Base-by-base conservation (phyloP, 1,284 basidiomycete species). In the Chiua sp. region DNA sequence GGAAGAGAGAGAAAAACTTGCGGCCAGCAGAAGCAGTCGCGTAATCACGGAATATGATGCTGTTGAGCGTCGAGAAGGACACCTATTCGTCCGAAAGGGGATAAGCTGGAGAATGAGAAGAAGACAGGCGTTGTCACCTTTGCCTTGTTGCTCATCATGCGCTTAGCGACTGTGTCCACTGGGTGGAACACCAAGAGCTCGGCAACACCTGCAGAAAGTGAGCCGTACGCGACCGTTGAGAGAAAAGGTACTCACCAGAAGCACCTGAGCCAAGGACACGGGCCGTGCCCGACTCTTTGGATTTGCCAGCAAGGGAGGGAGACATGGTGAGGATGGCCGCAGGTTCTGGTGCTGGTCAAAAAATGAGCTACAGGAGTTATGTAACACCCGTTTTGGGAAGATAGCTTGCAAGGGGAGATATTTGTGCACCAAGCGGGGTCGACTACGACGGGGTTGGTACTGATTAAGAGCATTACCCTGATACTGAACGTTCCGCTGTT, bases 111-210 rank as follows among this genome's bases (percentile, higher is more conserved):
- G 55, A 26, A 55, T 37, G 39, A 37, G 49, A 4, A 35, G 50
- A 39, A 57, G n/a, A 51, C 18, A 26, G n/a, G 33, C 11, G 22
- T 60, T 59, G 72, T 50, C 59, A 88, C 92, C 81, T 90, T 90
- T 63, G 82, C 81, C 81, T 95, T 95, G 87, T 98, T 98, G 75
- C 94, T 96, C 97, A 98, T 98, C 63, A 99, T 79, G 47, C 97
- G 90, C 79, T 99, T 99, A 23, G 97, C 95, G 61, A 98, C 90
- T 2, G 97, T 99, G 79, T 98, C 96, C 60, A 94, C 92, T 26
- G 93, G 93, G 75, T 94, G 93, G 80, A 96, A 95, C 49, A 95
- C 85, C 67, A 97, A 77, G 59, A 99, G 84, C 82, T 99, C 97
- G 66, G 96, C 96, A 70, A 99, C 85, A 71, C 96, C 96, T 93